Base-by-base conservation (phyloP, 2,329 filamentous ascomycete genomes). In the Venturiaceae sp. region DNA sequence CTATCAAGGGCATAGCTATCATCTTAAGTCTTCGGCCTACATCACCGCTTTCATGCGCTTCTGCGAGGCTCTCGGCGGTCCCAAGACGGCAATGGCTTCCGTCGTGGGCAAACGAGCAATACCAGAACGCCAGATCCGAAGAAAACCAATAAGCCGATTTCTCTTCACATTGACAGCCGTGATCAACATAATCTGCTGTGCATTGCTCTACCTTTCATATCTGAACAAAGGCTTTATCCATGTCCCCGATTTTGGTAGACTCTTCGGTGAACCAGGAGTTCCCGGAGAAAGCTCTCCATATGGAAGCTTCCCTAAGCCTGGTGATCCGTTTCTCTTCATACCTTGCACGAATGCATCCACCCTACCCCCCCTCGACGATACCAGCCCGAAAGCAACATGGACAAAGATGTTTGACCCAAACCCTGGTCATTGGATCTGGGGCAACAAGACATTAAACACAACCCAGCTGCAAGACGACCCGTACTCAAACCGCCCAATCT, bases 361-460 rank as follows among this genome's bases (percentile, higher is more conserved):
- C 6, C 28, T 33, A 8, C 52, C 52, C 6, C 9, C 52, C 19
- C 16, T 54, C 3, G 34, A 54, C 21, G 52, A 37, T 26, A 54
- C 28, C 5, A 54, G 16, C 2, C 52, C 52, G 5, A 30, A 34
- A 54, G 34, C 33, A 16, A 54, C 52, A n/a, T 54, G 52, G 52
- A 30, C 28, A 14, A 54, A 54, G 3, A n/a, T 14, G 5, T 37
- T 54, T 30, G 52, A 54, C n/a, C 52, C 52, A 3, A 9, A 54
- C n/a, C 52, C 52, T n/a, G 33, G n/a, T 13, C 52, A 54, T 36
- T 54, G 52, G 52, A 54, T 26, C 8, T 54, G 52, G 52, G 52
- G 52, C 6, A 54, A 54, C 28, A 37, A 54, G 19, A 37, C 52
- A 1, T 11, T n/a, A 9, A 14, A 3, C 30, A n/a, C 19, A 4